A percentile compares a stretch with the other conserved stretches of the same genome.
These are phyloP conservation scores for Clathrus columnatus DNA, from an alignment of 768 basidiomycete genomes.

Conservation along the genomic window DNA sequence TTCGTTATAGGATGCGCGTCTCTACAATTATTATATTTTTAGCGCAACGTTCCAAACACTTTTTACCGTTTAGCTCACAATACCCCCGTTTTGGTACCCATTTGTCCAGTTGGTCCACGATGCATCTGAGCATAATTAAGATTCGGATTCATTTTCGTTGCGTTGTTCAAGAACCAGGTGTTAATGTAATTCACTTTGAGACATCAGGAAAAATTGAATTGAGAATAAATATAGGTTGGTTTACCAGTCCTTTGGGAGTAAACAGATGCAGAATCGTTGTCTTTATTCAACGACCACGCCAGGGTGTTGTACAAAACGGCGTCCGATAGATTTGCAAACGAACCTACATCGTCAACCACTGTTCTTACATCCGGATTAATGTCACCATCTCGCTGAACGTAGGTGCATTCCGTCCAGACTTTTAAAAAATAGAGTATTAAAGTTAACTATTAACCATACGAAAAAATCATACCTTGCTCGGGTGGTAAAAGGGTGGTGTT, in stretches of 20 bases:
- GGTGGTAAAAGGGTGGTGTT: neutral
- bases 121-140: conserved; percentile 47
- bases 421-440: neutral
- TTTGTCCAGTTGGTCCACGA: conserved; percentile 32
- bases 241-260: conserved; percentile 46
- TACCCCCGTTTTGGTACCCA: conserved; percentile 45
- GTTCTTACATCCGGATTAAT: conserved; percentile 47
- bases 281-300: conserved; percentile 27
- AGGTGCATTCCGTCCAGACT: conserved; percentile 39
- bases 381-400: conserved; percentile 40
- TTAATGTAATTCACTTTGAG: conserved; percentile 23
- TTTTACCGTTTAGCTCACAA: conserved; percentile 22
- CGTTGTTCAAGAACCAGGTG: conserved; percentile 36
- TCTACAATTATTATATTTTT: too few relatives aligned
- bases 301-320: conserved; percentile 38
- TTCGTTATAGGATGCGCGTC: conserved; percentile 54
- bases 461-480: neutral
- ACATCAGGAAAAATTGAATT: neutral
- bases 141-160: conserved; percentile 44
- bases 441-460: neutral
- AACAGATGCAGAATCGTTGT: conserved; percentile 22
- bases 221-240: neutral
- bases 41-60: too few relatives aligned
- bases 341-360: conserved; percentile 28
- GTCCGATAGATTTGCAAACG: conserved; percentile 22